Conservation (phyloP, 2,329 filamentous ascomycete genomes). For the Dactylella cylindrospora region DNA sequence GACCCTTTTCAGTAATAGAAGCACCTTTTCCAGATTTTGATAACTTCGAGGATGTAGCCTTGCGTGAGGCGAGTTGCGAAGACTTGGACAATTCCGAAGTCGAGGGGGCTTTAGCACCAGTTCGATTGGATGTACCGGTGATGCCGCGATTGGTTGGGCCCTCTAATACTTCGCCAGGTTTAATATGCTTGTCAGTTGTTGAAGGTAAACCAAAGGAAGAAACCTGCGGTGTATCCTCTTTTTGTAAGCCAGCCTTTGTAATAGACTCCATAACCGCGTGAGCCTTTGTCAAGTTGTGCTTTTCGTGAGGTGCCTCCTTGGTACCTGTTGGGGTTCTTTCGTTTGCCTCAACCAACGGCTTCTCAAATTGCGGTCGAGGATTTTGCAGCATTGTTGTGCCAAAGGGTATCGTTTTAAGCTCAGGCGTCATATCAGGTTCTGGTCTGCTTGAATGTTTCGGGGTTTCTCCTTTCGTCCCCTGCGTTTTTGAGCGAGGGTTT, state of each 20-base stretch:
- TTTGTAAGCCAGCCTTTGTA: neutral
- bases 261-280: neutral
- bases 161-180: constrained; percentile 1
- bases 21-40: constrained; percentile 18
- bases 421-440: constrained; percentile 21
- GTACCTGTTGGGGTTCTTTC: neutral
- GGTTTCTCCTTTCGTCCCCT: constrained; percentile 15
- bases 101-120: constrained; percentile 4
- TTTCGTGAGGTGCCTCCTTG: neutral
- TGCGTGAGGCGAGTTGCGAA: constrained; percentile 9
- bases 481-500: constrained; percentile 21
- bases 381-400: constrained; percentile 5
- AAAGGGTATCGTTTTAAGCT: constrained; percentile 21
- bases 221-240: constrained; percentile 8
- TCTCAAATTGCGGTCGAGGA: constrained; percentile 7
- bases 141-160: constrained; percentile 1
- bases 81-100: constrained; percentile 14
- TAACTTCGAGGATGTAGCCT: constrained; percentile 7
- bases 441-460: neutral
- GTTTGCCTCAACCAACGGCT: neutral
- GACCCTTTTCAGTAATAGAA: neutral
- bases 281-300: neutral
- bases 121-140: constrained; percentile 2
- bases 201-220: neutral
- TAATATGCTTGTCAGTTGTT: constrained; percentile 1